Evolutionary conservation across 495 filamentous ascomycete species (phyloP).

Genomic region (Poronia punctata): DNA sequence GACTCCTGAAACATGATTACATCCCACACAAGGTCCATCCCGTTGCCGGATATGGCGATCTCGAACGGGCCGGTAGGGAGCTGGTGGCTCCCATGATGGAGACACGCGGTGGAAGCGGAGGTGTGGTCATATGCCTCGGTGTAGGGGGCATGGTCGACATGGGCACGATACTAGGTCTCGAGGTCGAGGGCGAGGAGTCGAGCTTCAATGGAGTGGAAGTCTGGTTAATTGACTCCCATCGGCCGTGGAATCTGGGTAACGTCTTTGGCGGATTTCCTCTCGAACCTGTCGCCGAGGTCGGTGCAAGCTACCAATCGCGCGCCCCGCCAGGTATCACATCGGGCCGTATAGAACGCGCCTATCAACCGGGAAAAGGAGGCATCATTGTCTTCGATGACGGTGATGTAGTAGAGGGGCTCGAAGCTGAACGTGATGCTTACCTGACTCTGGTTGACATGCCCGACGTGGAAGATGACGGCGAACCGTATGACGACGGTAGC

Average conservation of each 20-base stretch:
- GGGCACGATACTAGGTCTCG: constrained; percentile 62
- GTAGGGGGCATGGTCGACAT: constrained; percentile 88
- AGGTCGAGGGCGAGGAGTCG: constrained; percentile 51
- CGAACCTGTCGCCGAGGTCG: constrained; percentile 40
- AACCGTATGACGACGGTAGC: constrained; percentile 45
- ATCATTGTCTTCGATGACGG: constrained; percentile 94
- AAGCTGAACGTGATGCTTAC: constrained; percentile 69
- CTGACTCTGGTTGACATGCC: constrained; percentile 81
- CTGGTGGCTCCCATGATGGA: constrained; percentile 77
- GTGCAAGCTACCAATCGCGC: constrained; percentile 40
- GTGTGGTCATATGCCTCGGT: constrained; percentile 85
- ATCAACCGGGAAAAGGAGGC: constrained; percentile 70
- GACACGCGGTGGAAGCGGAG: constrained; percentile 69
- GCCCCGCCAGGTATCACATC: constrained; percentile 44
- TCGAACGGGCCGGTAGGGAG: constrained; percentile 66
- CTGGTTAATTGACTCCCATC: constrained; percentile 85
- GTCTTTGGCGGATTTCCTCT: constrained; percentile 70
- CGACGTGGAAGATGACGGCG: constrained; percentile 68
- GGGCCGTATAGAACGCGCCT: constrained; percentile 63
- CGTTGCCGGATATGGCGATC: constrained; percentile 84
- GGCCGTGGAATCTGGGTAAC: constrained; percentile 93
- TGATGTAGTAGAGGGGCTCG: constrained; percentile 85
- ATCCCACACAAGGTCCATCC: constrained; percentile 98
- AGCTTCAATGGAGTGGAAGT: constrained; percentile 71
- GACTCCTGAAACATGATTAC: constrained; percentile 89